phyloP scores from a whole-genome alignment of 148 eudicot species.

The Dysphania ambrosioides region DNA sequence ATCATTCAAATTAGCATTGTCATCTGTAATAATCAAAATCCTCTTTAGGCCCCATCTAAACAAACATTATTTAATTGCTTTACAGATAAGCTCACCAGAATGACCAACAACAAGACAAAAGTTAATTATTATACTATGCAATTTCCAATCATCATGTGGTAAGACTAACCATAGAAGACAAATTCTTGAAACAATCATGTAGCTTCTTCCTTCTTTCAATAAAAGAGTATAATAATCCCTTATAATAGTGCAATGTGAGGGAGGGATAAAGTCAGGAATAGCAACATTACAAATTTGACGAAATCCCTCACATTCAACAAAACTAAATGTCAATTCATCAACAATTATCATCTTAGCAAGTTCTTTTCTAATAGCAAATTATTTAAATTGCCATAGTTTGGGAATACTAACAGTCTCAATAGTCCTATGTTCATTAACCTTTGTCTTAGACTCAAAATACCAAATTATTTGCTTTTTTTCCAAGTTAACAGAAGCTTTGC shows the following conservation, averaged over 20 bases:
- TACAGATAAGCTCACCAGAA: neutral
- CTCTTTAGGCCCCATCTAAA: neutral
- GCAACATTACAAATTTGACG: neutral
- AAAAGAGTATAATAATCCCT: neutral
- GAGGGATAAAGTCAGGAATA: neutral
- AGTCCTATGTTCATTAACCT: neutral
- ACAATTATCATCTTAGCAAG: slow-evolving; percentile 17
- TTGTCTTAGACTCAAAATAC: neutral
- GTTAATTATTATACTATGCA: neutral
- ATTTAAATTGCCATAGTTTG: neutral
- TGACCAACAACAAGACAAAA: neutral
- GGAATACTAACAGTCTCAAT: slow-evolving; percentile 2
- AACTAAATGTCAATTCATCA: neutral
- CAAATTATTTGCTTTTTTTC: slow-evolving; percentile 7
- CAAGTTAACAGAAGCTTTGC: neutral
- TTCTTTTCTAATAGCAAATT: neutral
- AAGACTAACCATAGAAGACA: neutral
- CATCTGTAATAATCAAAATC: neutral
- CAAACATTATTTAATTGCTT: neutral
- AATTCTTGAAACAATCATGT: neutral
- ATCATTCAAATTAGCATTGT: neutral
- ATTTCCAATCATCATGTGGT: neutral
- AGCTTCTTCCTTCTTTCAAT: neutral
- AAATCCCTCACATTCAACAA: neutral
- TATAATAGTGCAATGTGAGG: neutral